Conservation (phyloP, 2,329 filamentous ascomycete genomes). For the Fusarium beomiforme region DNA sequence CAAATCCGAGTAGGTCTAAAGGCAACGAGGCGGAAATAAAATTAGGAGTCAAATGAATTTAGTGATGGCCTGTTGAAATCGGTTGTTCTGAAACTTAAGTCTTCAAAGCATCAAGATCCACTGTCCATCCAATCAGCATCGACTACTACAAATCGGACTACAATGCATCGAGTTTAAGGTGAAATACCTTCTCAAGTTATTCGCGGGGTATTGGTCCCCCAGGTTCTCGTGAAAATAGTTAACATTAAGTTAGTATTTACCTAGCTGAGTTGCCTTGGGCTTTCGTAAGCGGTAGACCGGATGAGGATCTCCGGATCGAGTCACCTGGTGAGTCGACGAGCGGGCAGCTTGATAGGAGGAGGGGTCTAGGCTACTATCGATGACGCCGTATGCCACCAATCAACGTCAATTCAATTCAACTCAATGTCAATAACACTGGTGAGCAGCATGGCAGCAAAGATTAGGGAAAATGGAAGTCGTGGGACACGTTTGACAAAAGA, state of each 20-base stretch:
- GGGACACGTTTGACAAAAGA: background rate
- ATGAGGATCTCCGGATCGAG: slow-evolving; percentile 16
- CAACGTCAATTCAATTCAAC: background rate
- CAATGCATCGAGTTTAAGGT: background rate
- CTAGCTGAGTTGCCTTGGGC: slow-evolving; percentile 9
- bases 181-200: background rate
- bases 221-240: background rate
- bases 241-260: background rate
- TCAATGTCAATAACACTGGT: background rate
- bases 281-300: background rate
- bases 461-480: background rate
- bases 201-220: slow-evolving; percentile 24
- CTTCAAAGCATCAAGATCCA: background rate
- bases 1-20: too few relatives aligned
- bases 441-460: background rate
- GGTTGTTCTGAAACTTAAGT: background rate
- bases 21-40: background rate
- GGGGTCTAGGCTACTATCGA: slow-evolving; percentile 17
- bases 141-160: background rate
- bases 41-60: background rate
- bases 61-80: background rate
- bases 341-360: background rate
- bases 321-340: slow-evolving; percentile 19
- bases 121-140: slow-evolving; percentile 13
- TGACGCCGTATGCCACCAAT: slow-evolving; percentile 23